Conservation (phyloP, 352 stramenopile genomes). For the Phytophthora palmivora region DNA sequence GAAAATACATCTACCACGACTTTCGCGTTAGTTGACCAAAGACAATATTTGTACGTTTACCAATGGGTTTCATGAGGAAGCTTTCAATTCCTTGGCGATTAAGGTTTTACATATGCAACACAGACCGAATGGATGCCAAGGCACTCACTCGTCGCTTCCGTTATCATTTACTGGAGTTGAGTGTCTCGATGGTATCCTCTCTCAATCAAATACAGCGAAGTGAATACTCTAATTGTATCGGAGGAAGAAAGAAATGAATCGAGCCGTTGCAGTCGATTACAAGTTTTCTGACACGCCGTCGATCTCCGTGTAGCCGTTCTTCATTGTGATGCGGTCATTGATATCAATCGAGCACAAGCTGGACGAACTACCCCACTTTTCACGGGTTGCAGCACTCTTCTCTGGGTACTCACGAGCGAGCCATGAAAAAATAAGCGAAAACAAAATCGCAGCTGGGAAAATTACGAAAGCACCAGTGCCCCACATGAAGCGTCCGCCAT, state of each 20-base stretch:
- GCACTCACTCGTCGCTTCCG: conserved; percentile 3
- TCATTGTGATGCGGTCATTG: conserved; percentile 38
- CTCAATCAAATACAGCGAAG: not conserved
- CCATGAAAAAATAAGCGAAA: conserved; percentile 55
- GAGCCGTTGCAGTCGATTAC: conserved; percentile 16
- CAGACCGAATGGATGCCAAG: conserved; percentile 32
- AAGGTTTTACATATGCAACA: conserved; percentile 33
- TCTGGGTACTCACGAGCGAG: conserved; percentile 46
- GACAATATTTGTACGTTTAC: too few relatives aligned
- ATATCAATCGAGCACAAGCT: conserved; percentile 43
- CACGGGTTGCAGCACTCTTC: conserved; percentile 33
- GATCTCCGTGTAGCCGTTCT: conserved; percentile 34
- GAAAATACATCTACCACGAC: too few relatives aligned
- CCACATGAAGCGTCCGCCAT: conserved; percentile 68
- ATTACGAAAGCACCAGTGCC: conserved; percentile 53
- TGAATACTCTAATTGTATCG: conserved; percentile 10
- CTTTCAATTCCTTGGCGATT: too few relatives aligned
- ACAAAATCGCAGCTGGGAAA: conserved; percentile 54
- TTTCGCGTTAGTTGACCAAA: too few relatives aligned
- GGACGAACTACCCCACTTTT: conserved; percentile 39
- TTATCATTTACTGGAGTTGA: conserved; percentile 12
- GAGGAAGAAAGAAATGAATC: conserved; percentile 11
- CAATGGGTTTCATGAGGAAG: too few relatives aligned
- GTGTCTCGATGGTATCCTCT: not conserved
- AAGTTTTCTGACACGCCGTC: conserved; percentile 21